phyloP scores from a whole-genome alignment of 2,329 filamentous ascomycete genomes.

The Harringtonia lauricola region DNA sequence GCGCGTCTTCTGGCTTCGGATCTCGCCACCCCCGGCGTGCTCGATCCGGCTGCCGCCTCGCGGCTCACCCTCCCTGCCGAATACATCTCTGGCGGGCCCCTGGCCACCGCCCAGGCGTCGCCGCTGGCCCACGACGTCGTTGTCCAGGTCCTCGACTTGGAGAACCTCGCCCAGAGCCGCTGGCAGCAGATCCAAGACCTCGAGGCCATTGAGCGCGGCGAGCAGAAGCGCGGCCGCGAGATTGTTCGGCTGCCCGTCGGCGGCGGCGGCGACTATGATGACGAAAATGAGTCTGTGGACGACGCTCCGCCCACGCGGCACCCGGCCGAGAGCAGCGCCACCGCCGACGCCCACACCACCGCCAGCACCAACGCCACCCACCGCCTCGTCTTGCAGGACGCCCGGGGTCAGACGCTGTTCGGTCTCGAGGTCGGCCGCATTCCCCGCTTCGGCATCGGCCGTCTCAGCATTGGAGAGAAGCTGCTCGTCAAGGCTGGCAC shows the following conservation, averaged over 20 bases:
- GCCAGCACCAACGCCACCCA: slow-evolving; percentile 49
- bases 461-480: slow-evolving; percentile 69
- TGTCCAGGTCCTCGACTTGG: slow-evolving; percentile 76
- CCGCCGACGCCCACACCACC: too few species aligned
- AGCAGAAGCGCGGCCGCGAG: slow-evolving; percentile 65
- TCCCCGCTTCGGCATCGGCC: slow-evolving; percentile 51
- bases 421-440: slow-evolving; percentile 62
- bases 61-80: slow-evolving; percentile 40
- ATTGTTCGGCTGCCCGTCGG: slow-evolving; percentile 54
- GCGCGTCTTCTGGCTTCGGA: slow-evolving; percentile 72
- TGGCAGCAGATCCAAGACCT: slow-evolving; percentile 85
- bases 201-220: slow-evolving; percentile 61
- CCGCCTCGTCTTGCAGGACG: slow-evolving; percentile 75
- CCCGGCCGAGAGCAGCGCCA: too few species aligned
- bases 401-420: slow-evolving; percentile 54
- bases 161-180: slow-evolving; percentile 67
- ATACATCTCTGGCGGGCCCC: slow-evolving; percentile 31
- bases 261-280: slow-evolving; percentile 11
- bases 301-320: too few species aligned
- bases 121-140: slow-evolving; percentile 51
- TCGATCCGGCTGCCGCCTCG: slow-evolving; percentile 27
- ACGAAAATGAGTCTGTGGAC: background rate
- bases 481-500: slow-evolving; percentile 56
- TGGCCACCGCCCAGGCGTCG: slow-evolving; percentile 34
- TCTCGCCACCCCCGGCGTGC: slow-evolving; percentile 49